Evolutionary conservation across 2,329 filamentous ascomycete species (phyloP).

Genomic region (Davidsoniella neocaledoniae): DNA sequence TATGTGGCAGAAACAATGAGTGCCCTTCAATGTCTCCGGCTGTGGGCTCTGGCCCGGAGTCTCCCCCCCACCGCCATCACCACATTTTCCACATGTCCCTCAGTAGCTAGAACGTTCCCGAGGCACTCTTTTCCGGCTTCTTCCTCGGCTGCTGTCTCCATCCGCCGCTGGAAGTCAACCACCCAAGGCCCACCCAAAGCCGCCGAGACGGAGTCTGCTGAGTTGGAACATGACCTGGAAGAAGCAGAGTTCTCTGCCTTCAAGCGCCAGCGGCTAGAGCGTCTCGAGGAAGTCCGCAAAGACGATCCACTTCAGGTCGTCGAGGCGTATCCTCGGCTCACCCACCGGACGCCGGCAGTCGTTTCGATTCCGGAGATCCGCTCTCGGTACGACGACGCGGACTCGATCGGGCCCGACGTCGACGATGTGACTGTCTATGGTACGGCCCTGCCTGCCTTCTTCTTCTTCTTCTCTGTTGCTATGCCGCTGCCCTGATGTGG

Average conservation of each 20-base stretch:
- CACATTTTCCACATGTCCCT: background rate
- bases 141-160: background rate
- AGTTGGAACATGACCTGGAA: conserved; percentile 12
- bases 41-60: conserved; percentile 15
- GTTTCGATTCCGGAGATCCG: conserved; percentile 14
- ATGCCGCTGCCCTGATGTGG: background rate
- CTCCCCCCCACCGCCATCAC: background rate
- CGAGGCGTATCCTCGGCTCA: conserved; percentile 11
- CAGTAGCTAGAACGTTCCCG: conserved; percentile 2
- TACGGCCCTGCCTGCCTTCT: conserved; percentile 13
- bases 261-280: conserved; percentile 21
- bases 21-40: conserved; percentile 22
- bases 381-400: conserved; percentile 5
- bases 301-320: conserved; percentile 6
- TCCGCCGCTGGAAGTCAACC: conserved; percentile 8
- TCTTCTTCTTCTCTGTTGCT: background rate
- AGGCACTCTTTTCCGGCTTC: background rate
- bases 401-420: conserved; percentile 2
- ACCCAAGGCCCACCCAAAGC: background rate
- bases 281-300: conserved; percentile 19
- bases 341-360: conserved; percentile 10
- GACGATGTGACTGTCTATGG: conserved; percentile 16
- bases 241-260: conserved; percentile 20
- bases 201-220: background rate
- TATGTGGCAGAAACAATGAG: conserved; percentile 21